Evolutionary conservation across 2,329 filamentous ascomycete genomes (phyloP).

Genomic region (Talaromyces sp.): DNA sequence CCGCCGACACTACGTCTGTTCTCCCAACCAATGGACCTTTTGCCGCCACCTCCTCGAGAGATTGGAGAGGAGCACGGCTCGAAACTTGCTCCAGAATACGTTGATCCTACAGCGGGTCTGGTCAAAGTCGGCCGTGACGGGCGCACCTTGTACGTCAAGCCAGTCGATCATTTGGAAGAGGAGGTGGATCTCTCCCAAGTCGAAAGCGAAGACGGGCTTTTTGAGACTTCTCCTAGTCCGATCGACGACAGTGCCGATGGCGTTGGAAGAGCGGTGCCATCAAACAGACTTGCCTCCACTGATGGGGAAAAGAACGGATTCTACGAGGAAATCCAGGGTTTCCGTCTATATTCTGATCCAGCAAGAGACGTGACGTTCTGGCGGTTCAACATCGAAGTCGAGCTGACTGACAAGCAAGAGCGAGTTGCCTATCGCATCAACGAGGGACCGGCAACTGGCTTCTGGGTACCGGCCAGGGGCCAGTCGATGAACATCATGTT

Average conservation of each 20-base stretch:
- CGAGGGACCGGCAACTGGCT: conserved; percentile 77
- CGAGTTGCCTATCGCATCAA: conserved; percentile 96
- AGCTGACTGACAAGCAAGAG: conserved; percentile 71
- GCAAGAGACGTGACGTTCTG: conserved; percentile 92
- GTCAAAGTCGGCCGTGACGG: conserved; percentile 81
- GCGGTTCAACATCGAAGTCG: conserved; percentile 93
- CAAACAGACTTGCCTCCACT: conserved; percentile 39
- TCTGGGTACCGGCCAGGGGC: conserved; percentile 85
- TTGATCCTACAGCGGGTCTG: conserved; percentile 84
- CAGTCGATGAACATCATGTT: conserved; percentile 99
- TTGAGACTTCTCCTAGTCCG: conserved; percentile 58
- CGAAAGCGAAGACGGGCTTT: conserved; percentile 78
- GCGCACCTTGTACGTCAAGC: conserved; percentile 80
- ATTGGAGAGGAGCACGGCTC: conserved; percentile 57
- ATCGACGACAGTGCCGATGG: conserved; percentile 36
- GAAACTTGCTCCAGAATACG: conserved; percentile 67
- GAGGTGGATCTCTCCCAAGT: conserved; percentile 71
- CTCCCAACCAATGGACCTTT: conserved; percentile 75
- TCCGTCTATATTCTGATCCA: conserved; percentile 75
- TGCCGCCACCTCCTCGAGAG: conserved; percentile 71
- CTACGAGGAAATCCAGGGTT: conserved; percentile 77
- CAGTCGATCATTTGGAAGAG: conserved; percentile 80
- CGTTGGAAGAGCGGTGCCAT: conserved; percentile 40
- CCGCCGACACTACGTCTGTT: conserved; percentile 77
- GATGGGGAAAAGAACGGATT: conserved; percentile 80